Evolutionary conservation across 2,329 filamentous ascomycete genomes (phyloP).

Genomic region (Aspergillus flavus): DNA sequence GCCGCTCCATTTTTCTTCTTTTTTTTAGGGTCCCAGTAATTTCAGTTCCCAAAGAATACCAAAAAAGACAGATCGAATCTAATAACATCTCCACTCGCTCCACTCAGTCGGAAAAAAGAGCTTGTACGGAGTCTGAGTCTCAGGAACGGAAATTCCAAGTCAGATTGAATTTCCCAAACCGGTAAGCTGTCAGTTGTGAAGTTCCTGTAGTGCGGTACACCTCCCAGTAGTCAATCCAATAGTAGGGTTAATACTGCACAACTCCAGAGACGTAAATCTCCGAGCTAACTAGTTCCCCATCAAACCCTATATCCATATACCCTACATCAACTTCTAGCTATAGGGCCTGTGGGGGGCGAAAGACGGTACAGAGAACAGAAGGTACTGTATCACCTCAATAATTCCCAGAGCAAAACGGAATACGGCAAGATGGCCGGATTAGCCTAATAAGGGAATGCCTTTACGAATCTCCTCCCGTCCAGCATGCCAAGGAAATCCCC

Average conservation of each 20-base stretch:
- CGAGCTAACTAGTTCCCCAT: background rate
- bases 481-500: slow-evolving; percentile 10
- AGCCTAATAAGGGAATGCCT: slow-evolving; percentile 8
- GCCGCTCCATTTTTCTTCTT: slow-evolving; percentile 17
- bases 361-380: background rate
- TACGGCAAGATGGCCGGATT: slow-evolving; percentile 11
- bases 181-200: slow-evolving; percentile 6
- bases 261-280: background rate
- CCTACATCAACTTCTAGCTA: background rate
- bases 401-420: slow-evolving; percentile 1
- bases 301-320: background rate
- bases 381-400: background rate
- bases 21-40: slow-evolving; percentile 14
- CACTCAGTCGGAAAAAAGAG: slow-evolving; percentile 37
- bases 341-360: background rate
- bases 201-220: background rate
- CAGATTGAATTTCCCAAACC: background rate
- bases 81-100: slow-evolving; percentile 33
- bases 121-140: slow-evolving; percentile 23
- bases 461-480: background rate
- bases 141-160: slow-evolving; percentile 13
- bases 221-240: slow-evolving; percentile 1
- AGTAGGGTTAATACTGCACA: background rate
- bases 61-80: slow-evolving; percentile 36
- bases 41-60: slow-evolving; percentile 21